Evolutionary conservation across 352 stramenopile species (phyloP).

Genomic region (Phytopythium aichiense): DNA sequence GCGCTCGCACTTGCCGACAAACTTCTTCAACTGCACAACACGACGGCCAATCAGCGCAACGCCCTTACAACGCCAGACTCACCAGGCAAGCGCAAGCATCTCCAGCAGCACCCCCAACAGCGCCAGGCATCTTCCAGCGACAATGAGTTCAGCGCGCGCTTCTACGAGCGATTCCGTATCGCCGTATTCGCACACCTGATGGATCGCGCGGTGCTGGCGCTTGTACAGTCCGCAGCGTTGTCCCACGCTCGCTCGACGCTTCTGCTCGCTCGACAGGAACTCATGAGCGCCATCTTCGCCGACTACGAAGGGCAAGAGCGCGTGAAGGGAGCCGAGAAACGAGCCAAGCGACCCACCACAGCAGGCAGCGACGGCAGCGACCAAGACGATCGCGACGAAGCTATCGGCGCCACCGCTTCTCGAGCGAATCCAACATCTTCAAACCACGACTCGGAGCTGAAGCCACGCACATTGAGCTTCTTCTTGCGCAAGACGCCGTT

Average conservation of each 20-base stretch:
- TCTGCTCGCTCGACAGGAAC: conserved; percentile 31
- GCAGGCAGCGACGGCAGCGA: conserved; percentile 4
- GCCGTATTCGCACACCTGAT: conserved; percentile 42
- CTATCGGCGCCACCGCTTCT: background rate
- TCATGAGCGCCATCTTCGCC: conserved; percentile 41
- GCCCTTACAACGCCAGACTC: background rate
- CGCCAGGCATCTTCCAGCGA: background rate
- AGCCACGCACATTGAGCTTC: conserved; percentile 33
- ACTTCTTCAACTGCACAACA: conserved; percentile 21
- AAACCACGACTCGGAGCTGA: conserved; percentile 3
- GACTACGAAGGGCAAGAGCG: conserved; percentile 26
- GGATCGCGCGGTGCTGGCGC: conserved; percentile 30
- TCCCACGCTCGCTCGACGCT: conserved; percentile 22
- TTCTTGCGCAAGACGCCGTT: conserved; percentile 42
- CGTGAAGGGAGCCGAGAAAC: background rate
- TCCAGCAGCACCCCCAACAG: background rate
- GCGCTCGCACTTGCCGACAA: conserved; percentile 42
- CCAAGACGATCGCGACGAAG: conserved; percentile 5
- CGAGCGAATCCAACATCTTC: background rate
- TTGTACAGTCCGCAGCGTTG: conserved; percentile 27
- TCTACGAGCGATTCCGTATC: conserved; percentile 36
- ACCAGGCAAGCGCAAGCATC: background rate
- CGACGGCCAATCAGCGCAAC: background rate
- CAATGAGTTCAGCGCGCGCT: conserved; percentile 16
- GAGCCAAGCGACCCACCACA: background rate